A percentile compares a stretch with the other conserved stretches of the same genome.
These are phyloP conservation scores for Phytopythium sindhum DNA, from an alignment of 352 stramenopile genomes.

Conservation along the genomic window DNA sequence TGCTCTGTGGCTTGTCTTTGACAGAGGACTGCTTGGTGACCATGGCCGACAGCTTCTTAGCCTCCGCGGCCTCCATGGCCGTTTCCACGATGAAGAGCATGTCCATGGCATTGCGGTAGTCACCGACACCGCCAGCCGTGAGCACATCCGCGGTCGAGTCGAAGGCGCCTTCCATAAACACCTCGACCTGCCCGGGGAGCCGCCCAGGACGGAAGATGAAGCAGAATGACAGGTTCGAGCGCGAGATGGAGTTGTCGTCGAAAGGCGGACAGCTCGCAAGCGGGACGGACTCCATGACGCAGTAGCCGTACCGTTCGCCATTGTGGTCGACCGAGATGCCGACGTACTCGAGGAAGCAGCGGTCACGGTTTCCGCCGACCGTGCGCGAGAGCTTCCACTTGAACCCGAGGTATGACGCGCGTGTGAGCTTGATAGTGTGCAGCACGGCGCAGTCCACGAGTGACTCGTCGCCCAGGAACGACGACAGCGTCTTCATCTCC, in stretches of 20 bases:
- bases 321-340: conserved; percentile 52
- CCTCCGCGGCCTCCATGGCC: conserved; percentile 42
- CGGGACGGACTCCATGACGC: conserved; percentile 58
- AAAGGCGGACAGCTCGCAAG: conserved; percentile 62
- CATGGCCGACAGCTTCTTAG: conserved; percentile 68
- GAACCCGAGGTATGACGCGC: conserved; percentile 57
- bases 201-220: conserved; percentile 64
- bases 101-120: conserved; percentile 65
- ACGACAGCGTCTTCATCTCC: conserved; percentile 55
- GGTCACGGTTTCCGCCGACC: conserved; percentile 68
- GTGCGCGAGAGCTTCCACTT: conserved; percentile 75
- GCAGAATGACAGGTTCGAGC: conserved; percentile 64
- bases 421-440: conserved; percentile 48
- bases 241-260: conserved; percentile 73
- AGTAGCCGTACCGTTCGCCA: conserved; percentile 59
- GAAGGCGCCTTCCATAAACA: conserved; percentile 71
- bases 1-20: conserved; percentile 29
- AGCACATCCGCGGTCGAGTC: conserved; percentile 59
- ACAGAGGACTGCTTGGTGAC: conserved; percentile 40
- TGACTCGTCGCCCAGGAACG: conserved; percentile 49
- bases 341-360: conserved; percentile 67
- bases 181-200: conserved; percentile 48
- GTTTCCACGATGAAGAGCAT: conserved; percentile 55
- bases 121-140: conserved; percentile 60
- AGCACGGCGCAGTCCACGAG: conserved; percentile 65